Base-by-base conservation (phyloP, 306 rosid genomes). In the Styphnolobium japonicum region DNA sequence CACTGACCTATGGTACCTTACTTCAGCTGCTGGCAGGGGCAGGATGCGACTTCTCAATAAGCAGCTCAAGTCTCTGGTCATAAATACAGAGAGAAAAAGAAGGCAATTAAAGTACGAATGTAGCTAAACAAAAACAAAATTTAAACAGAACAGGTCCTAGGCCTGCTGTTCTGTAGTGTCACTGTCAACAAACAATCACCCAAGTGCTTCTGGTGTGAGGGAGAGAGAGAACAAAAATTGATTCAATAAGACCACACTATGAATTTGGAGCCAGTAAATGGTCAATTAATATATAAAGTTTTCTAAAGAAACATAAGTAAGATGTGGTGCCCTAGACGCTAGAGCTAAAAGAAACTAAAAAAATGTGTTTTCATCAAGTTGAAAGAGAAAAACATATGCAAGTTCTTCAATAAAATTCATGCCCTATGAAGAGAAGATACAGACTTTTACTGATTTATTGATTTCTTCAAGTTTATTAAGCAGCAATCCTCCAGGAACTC, bases 381-480 rank as follows among this genome's bases (percentile, higher is more conserved):
- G 71, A 61, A 16, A 58, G 31, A 8, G 12, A 19, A 0, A 23
- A 71, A 31, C 6, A 16, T 10, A 29, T 49, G 18, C 0, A n/a
- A 45, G 49, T 48, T 68, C 16, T 69, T 73, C 78, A 34, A 73
- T 52, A 43, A 23, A 82, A 80, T 46, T 33, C 29, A 56, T 31
- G 34, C 34, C 48, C 18, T 64, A 40, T 63, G 7, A 34, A 66
- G 71, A 68, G 48, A 79, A 75, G 53, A 72, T 29, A 40, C 78
- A 29, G 69, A 94, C 98, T 97, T 91, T 94, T 15, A 89, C 93
- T 62, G 97, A 85, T 91, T 67, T 87, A 64, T 86, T 92, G 84
- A 94, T 89, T 88, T 94, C 98, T 83, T 92, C 95, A 12, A 94
- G 86, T 75, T 89, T 94, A 74, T 88, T 81, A 77, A 94, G 86